Conservation (phyloP, 345 rosid species). For the Populus davidiana region DNA sequence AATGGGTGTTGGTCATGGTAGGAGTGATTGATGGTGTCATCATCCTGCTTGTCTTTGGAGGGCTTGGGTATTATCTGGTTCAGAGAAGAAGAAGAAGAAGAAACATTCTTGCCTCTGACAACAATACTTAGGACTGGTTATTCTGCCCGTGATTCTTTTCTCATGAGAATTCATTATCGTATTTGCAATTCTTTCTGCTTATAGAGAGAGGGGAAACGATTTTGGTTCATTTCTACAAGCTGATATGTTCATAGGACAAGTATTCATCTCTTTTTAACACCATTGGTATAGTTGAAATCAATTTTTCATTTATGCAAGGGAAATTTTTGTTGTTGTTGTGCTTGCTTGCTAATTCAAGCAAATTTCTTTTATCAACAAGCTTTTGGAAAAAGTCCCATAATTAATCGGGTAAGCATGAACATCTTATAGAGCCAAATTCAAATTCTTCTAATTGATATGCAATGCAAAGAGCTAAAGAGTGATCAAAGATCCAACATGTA, state of each 20-base stretch:
- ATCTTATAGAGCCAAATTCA: too few species aligned
- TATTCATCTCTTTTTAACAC: background rate
- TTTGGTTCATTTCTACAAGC: conserved; percentile 11
- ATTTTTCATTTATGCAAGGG: too few species aligned
- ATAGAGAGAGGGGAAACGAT: background rate
- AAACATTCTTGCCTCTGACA: conserved; percentile 2
- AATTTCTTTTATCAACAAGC: background rate
- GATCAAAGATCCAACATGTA: too few species aligned
- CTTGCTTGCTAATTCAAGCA: too few species aligned
- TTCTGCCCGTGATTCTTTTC: conserved; percentile 1
- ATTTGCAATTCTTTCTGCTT: background rate
- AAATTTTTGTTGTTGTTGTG: too few species aligned
- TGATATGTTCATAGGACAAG: background rate
- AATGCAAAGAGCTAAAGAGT: too few species aligned
- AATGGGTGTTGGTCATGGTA: conserved; percentile 69
- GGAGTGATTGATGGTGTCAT: conserved; percentile 67
- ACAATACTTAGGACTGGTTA: conserved; percentile 18
- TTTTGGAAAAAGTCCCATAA: too few species aligned
- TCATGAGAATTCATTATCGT: background rate
- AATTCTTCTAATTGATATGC: too few species aligned
- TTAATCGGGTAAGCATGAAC: too few species aligned
- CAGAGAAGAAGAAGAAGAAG: conserved; percentile 48
- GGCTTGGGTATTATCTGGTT: conserved; percentile 55
- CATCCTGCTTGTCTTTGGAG: conserved; percentile 52
- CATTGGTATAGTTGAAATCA: background rate